Evolutionary conservation across 1,139 yeast genomes (phyloP), one percentile per base, ranked within the genome.

Genomic region (Diutina rugosa): DNA sequence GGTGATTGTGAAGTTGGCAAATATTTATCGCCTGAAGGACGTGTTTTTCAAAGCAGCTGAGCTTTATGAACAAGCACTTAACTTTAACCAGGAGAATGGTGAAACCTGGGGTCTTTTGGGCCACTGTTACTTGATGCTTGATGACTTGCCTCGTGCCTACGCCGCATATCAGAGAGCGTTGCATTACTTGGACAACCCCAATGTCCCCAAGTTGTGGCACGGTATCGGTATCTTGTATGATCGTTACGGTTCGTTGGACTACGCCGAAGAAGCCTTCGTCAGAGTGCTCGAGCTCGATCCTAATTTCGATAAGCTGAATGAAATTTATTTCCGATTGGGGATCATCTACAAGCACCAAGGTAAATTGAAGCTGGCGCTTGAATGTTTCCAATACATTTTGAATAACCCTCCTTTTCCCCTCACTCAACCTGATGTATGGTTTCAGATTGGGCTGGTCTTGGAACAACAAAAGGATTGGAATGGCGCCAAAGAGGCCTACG

Each of bases 61-160:
- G 68, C 80, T 89, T 61, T 93, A 90, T 69, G 95, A 91, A 70
- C 82, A 90, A 63, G 95, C 96, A 2, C 73, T 93, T 59, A 81
- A 86, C 59, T 79, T 87, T 59, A 84, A 85, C 64, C 95, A 91
- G 26, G 93, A 88, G 67, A 86, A 90, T 62, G 97, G 98, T 58
- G 98, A 91, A 65, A 89, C 95, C 49, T 93, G 99, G 99, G 98
- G 98, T 0, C 80, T 95, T 30, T 75, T 93, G 62, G 98, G 99
- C 55, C 99, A 93, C 71, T 95, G 99, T 72, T 95, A 90, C 67
- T 74, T 93, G 63, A 93, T 93, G 97, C 77, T 91, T 72, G 99
- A 93, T 69, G 98, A 93, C 66, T 78, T 93, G 61, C 97, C 90
- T 69, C 81, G 96, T 63, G 97, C 98, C 2, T 93, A 93, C 69